A percentile compares a stretch with the other conserved stretches of the same genome.
Conservation (phyloP, 345 rosid genomes). For the Boechera retrofracta region DNA sequence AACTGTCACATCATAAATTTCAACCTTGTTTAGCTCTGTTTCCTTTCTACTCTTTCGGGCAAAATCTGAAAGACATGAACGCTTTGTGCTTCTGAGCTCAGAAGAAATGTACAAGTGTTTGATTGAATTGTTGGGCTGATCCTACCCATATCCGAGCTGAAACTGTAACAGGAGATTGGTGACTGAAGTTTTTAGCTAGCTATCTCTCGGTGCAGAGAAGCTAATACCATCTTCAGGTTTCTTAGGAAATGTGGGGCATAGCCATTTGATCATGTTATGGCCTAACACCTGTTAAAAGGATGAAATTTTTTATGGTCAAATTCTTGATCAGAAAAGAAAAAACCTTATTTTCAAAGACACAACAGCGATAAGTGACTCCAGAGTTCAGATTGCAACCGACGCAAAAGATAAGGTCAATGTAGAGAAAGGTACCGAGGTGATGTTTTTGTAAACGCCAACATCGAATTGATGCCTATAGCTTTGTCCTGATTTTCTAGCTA, state of each 20-base stretch:
- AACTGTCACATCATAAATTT: constrained; percentile 1
- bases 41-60: not conserved
- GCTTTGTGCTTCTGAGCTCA: constrained; percentile 13
- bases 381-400: constrained; percentile 1
- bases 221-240: constrained; percentile 70
- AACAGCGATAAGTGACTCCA: not conserved
- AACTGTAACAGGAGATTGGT: not conserved
- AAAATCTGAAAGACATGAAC: constrained; percentile 1
- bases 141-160: constrained; percentile 10
- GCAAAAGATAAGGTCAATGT: constrained; percentile 3
- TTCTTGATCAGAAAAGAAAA: constrained; percentile 3
- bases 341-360: not conserved
- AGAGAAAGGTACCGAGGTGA: constrained; percentile 57
- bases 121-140: constrained; percentile 22
- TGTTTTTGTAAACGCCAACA: constrained; percentile 61
- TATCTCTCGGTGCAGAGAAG: constrained; percentile 59
- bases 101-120: constrained; percentile 39
- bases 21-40: not conserved
- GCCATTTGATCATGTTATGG: constrained; percentile 75
- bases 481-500: constrained; percentile 90
- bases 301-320: constrained; percentile 20
- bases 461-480: constrained; percentile 71
- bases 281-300: constrained; percentile 71
- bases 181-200: constrained; percentile 37
- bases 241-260: constrained; percentile 64